These are phyloP conservation scores for Melanomma pulvis-pyrius DNA, from an alignment of 495 filamentous ascomycete species.

Conservation along the genomic window DNA sequence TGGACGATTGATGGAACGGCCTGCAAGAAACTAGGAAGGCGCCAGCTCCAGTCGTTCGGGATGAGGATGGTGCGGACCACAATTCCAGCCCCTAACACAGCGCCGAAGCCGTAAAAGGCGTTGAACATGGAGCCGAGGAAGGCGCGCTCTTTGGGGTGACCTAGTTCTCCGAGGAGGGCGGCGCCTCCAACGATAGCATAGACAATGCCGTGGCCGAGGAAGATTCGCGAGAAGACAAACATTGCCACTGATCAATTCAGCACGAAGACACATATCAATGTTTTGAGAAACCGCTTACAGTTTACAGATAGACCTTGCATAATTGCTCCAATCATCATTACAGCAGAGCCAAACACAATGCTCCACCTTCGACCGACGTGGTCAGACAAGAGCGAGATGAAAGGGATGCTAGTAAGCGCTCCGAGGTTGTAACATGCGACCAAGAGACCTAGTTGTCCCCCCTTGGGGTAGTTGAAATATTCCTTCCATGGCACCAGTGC, in stretches of 20 bases:
- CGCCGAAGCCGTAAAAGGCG: constrained; percentile 64
- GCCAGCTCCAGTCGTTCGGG: constrained; percentile 63
- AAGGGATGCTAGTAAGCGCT: constrained; percentile 59
- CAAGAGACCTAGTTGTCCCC: constrained; percentile 43
- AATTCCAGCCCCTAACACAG: constrained; percentile 60
- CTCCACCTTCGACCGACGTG: constrained; percentile 57
- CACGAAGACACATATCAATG: background rate
- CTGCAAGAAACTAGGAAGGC: constrained; percentile 62
- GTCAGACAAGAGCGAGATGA: constrained; percentile 61
- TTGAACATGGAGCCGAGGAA: constrained; percentile 69
- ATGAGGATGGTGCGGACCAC: constrained; percentile 61
- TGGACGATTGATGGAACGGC: constrained; percentile 52
- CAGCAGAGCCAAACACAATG: constrained; percentile 61
- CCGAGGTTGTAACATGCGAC: constrained; percentile 51
- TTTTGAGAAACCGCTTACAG: constrained; percentile 42
- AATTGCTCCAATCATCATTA: constrained; percentile 62
- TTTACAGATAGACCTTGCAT: constrained; percentile 58
- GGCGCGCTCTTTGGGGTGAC: constrained; percentile 66
- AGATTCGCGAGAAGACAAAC: constrained; percentile 60
- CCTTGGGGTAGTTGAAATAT: constrained; percentile 49
- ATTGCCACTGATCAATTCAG: constrained; percentile 51
- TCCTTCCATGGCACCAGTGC: constrained; percentile 59
- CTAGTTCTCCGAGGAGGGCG: constrained; percentile 65
- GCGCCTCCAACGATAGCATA: constrained; percentile 66
- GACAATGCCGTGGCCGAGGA: constrained; percentile 51